Conservation (phyloP, 1,284 basidiomycete species). For the Cryptococcus sp. region DNA sequence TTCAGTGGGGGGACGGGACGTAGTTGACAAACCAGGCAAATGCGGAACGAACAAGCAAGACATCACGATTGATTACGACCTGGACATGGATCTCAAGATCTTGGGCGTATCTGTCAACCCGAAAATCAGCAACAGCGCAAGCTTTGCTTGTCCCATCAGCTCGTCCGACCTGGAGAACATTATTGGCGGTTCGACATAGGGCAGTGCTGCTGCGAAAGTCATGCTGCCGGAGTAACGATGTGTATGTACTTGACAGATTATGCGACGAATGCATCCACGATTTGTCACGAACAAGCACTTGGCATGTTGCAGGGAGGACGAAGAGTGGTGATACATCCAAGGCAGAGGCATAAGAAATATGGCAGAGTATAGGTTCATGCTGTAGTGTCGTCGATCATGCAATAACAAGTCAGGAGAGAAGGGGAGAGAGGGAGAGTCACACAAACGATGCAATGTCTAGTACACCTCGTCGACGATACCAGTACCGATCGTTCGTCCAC, state of each 20-base stretch:
- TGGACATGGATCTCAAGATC: constrained; percentile 47
- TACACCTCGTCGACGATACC: constrained; percentile 82
- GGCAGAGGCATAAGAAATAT: no score
- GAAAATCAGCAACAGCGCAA: constrained; percentile 59
- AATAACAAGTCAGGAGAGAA: no score
- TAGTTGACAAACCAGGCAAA: no score
- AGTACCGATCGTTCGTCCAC: constrained; percentile 88
- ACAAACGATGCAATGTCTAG: constrained; percentile 17
- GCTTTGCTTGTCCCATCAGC: constrained; percentile 60
- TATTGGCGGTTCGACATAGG: neutral
- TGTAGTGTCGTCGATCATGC: no score
- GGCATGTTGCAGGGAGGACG: no score
- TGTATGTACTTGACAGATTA: no score
- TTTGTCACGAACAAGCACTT: no score
- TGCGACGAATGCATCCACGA: neutral
- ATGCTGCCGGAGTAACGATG: no score
- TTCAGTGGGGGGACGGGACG: no score
- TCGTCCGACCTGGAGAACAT: constrained; percentile 43
- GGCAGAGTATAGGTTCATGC: no score
- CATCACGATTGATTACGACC: constrained; percentile 63
- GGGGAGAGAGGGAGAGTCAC: no score
- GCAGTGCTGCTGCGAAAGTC: no score
- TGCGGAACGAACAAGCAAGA: constrained; percentile 60
- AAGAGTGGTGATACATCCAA: neutral
- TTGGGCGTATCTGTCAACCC: constrained; percentile 64